Conservation (phyloP, 169 alveolate genomes). For the Blepharisma undulans region DNA sequence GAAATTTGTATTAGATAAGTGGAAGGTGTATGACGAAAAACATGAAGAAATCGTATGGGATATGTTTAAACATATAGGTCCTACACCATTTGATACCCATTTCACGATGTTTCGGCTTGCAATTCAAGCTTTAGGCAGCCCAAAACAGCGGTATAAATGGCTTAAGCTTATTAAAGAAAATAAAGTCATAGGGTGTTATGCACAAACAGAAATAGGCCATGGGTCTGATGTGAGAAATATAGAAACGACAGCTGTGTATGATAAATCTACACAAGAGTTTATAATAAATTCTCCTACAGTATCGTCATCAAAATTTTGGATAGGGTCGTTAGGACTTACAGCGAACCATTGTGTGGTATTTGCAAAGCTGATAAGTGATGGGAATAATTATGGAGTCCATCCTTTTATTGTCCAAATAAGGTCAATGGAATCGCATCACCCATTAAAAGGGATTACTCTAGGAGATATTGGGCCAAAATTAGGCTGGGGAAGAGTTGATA, state of each 20-base stretch:
- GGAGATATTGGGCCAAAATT: slow-evolving; percentile 61
- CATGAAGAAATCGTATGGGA: not conserved
- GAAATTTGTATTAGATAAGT: not conserved
- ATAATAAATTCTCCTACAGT: slow-evolving; percentile 73
- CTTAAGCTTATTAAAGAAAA: not conserved
- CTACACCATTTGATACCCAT: not conserved
- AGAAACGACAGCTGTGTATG: slow-evolving; percentile 82
- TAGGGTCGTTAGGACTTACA: slow-evolving; percentile 77
- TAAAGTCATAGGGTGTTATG: slow-evolving; percentile 67
- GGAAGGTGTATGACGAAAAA: not conserved
- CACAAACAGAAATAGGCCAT: slow-evolving; percentile 83
- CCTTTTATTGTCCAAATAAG: slow-evolving; percentile 39
- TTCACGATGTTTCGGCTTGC: not conserved
- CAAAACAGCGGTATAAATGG: slow-evolving; percentile 12
- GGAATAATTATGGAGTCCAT: slow-evolving; percentile 24
- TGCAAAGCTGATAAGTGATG: slow-evolving; percentile 67
- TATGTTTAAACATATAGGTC: not conserved
- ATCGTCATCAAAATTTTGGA: slow-evolving; percentile 77
- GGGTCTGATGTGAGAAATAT: slow-evolving; percentile 84
- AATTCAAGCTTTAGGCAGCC: not conserved
- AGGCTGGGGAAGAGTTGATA: slow-evolving; percentile 59
- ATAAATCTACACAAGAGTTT: slow-evolving; percentile 61
- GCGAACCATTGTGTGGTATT: slow-evolving; percentile 78
- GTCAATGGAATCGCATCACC: not conserved
- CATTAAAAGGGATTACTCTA: slow-evolving; percentile 54